These are phyloP conservation scores for Ogataea nakhonphanomensis DNA, from an alignment of 805 yeast genomes.

Conservation along the genomic window DNA sequence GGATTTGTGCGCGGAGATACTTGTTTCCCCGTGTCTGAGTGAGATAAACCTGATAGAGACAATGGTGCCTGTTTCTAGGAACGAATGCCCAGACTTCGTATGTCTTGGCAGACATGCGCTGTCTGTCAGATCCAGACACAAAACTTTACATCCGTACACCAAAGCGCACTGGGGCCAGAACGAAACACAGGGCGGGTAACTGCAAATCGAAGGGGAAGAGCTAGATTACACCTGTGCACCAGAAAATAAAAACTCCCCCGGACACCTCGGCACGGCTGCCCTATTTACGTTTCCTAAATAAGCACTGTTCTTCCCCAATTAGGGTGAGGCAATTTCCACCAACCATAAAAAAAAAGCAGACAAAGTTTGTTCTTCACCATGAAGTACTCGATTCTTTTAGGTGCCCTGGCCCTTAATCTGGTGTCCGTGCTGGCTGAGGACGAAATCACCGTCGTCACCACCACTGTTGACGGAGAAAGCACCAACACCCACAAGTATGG, in stretches of 20 bases:
- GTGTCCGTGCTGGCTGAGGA: constrained; percentile 37
- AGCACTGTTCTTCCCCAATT: constrained; percentile 7
- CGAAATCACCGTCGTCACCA: constrained; percentile 28
- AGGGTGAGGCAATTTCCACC: constrained; percentile 11
- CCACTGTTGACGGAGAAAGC: constrained; percentile 34
- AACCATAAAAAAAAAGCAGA: constrained; percentile 8
- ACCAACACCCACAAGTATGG: constrained; percentile 40
- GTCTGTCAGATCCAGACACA: too few species aligned
- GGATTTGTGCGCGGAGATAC: too few species aligned
- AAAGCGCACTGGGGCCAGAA: too few species aligned
- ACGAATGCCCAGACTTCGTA: too few species aligned
- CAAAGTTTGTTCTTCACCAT: constrained; percentile 24
- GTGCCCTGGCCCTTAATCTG: constrained; percentile 35
- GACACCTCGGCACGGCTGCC: constrained; percentile 10
- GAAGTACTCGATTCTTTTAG: constrained; percentile 37
- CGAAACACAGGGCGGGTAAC: too few species aligned
- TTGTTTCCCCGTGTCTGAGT: too few species aligned
- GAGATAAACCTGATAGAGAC: too few species aligned
- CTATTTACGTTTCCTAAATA: constrained; percentile 9
- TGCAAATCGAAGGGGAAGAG: too few species aligned
- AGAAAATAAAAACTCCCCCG: not conserved
- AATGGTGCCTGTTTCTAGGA: too few species aligned
- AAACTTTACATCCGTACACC: too few species aligned
- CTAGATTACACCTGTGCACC: not conserved
- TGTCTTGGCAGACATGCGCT: too few species aligned